A percentile compares a stretch with the other conserved stretches of the same genome.
These are phyloP conservation scores for Entrophospora sp. DNA, from an alignment of 192 early-diverging fungal genomes.

Conservation along the genomic window DNA sequence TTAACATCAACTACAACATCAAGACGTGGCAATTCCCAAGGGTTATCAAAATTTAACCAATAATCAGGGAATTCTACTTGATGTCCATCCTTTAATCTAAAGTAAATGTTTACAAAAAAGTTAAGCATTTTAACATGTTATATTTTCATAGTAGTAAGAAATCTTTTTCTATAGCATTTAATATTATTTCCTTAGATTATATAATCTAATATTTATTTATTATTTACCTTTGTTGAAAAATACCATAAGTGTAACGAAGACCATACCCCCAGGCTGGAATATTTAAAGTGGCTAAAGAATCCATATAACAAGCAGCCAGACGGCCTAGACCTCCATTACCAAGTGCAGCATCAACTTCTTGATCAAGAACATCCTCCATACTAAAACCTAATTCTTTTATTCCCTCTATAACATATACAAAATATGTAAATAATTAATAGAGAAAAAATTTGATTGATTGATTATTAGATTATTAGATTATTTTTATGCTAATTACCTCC, in stretches of 20 bases:
- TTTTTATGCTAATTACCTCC: conserved; percentile 35
- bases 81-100: conserved; percentile 82
- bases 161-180: too few species aligned
- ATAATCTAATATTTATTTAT: background rate
- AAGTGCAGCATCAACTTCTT: conserved; percentile 93
- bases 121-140: background rate
- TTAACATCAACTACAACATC: conserved; percentile 84
- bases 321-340: conserved; percentile 97
- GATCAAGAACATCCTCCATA: conserved; percentile 85
- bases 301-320: conserved; percentile 96
- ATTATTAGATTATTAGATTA: background rate
- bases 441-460: background rate
- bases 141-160: background rate
- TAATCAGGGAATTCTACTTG: conserved; percentile 93
- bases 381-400: conserved; percentile 77
- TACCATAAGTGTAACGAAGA: conserved; percentile 95
- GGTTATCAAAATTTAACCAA: conserved; percentile 95
- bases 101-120: background rate
- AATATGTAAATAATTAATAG: background rate
- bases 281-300: conserved; percentile 88
- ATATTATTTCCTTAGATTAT: too few species aligned
- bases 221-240: conserved; percentile 84
- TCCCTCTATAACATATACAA: conserved; percentile 28
- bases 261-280: conserved; percentile 97
- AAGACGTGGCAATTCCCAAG: conserved; percentile 92